phyloP scores from a whole-genome alignment of 2,329 filamentous ascomycete species.

The Cyanodermella asteris region DNA sequence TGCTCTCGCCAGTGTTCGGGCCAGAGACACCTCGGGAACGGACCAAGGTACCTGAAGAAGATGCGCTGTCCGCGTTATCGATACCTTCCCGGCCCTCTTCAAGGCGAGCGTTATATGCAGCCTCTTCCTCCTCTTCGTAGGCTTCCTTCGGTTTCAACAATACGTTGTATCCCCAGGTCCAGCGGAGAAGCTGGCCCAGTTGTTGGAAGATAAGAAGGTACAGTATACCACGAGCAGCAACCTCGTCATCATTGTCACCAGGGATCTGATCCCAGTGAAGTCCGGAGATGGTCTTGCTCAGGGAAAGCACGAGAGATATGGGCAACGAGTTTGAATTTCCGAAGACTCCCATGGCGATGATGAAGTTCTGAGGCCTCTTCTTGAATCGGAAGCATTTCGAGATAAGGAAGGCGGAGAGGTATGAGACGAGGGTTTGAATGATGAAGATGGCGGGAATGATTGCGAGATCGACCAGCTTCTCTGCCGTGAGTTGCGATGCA shows the following conservation, averaged over 20 bases:
- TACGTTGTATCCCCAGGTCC: conserved; percentile 96
- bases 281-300: conserved; percentile 77
- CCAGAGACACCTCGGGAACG: no score
- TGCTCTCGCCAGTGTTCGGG: no score
- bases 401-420: conserved; percentile 48
- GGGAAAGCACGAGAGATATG: conserved; percentile 82
- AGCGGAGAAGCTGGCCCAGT: conserved; percentile 78
- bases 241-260: conserved; percentile 85
- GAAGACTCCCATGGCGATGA: conserved; percentile 92
- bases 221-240: conserved; percentile 77
- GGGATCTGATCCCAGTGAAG: conserved; percentile 85
- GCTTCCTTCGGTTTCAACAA: conserved; percentile 68
- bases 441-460: conserved; percentile 92
- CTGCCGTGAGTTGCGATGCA: conserved; percentile 76
- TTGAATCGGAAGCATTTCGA: conserved; percentile 59
- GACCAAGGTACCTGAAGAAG: no score
- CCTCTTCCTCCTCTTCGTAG: no score
- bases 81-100: no score
- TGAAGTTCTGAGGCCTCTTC: conserved; percentile 76
- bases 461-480: conserved; percentile 72
- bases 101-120: no score
- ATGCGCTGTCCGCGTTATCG: no score
- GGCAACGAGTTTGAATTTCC: conserved; percentile 96
- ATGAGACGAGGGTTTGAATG: conserved; percentile 73
- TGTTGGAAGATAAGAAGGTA: conserved; percentile 97